Percentiles rank a stretch among this genome's conserved stretches.
These are phyloP conservation scores for Botrytis cinerea DNA, from an alignment of 2,329 filamentous ascomycete genomes.

Conservation along the genomic window DNA sequence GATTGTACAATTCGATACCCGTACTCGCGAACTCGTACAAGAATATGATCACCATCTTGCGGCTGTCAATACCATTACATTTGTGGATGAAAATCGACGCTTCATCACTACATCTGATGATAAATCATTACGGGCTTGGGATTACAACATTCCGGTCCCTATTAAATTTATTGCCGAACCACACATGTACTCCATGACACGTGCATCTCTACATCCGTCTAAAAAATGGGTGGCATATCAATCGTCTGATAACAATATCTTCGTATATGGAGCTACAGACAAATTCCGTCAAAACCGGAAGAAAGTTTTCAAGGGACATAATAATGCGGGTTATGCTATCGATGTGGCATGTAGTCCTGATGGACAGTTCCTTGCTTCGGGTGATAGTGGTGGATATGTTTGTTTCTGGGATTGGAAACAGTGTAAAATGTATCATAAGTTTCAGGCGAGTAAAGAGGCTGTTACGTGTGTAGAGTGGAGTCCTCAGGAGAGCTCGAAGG, in stretches of 20 bases:
- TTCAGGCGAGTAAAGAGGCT: conserved; percentile 79
- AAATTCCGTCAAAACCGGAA: conserved; percentile 97
- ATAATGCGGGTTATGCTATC: conserved; percentile 91
- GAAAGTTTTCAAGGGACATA: conserved; percentile 94
- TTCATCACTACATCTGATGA: conserved; percentile 99
- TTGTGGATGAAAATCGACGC: conserved; percentile 88
- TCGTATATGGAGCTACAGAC: conserved; percentile 91
- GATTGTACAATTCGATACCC: conserved; percentile 93
- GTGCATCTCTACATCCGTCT: conserved; percentile 78
- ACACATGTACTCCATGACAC: conserved; percentile 96
- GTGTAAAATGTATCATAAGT: conserved; percentile 98
- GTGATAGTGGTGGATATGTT: conserved; percentile 84
- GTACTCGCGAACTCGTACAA: conserved; percentile 78
- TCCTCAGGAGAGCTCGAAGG: conserved; percentile 94
- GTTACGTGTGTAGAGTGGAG: conserved; percentile 93
- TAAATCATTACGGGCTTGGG: conserved; percentile 94
- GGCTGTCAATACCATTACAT: conserved; percentile 97
- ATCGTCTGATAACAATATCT: conserved; percentile 91
- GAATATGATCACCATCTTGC: conserved; percentile 98
- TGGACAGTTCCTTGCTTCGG: conserved; percentile 84
- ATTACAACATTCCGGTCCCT: conserved; percentile 96
- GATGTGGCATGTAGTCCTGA: conserved; percentile 88
- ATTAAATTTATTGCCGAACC: conserved; percentile 98
- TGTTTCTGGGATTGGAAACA: conserved; percentile 99
- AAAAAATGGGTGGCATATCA: conserved; percentile 96